These are phyloP conservation scores for Penicillium sp. DNA, from an alignment of 2,329 filamentous ascomycete genomes.

Conservation along the genomic window DNA sequence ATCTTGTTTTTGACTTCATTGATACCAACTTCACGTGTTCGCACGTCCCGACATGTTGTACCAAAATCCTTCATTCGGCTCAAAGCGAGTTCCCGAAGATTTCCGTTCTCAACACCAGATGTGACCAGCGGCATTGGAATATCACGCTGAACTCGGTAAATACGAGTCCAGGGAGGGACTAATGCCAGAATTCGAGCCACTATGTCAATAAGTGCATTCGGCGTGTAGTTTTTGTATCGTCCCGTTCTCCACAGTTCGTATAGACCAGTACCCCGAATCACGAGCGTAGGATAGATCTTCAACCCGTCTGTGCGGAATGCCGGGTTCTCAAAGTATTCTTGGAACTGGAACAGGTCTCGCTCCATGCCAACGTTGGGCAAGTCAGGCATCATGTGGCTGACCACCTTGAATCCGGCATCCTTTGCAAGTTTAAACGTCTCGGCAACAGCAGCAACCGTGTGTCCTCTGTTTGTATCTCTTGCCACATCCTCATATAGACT, in stretches of 20 bases:
- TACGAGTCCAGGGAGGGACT: constrained; percentile 94
- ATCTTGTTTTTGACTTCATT: constrained; percentile 99
- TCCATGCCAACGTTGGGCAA: constrained; percentile 98
- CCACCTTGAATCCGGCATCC: constrained; percentile 97
- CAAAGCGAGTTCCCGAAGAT: constrained; percentile 85
- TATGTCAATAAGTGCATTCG: constrained; percentile 91
- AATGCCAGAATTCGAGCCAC: constrained; percentile 94
- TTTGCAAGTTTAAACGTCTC: constrained; percentile 98
- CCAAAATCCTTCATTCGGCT: constrained; percentile 99
- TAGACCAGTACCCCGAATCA: constrained; percentile 91
- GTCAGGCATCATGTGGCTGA: constrained; percentile 99
- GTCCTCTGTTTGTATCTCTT: constrained; percentile 93
- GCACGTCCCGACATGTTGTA: constrained; percentile 91
- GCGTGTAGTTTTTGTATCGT: constrained; percentile 97
- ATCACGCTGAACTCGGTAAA: constrained; percentile 96
- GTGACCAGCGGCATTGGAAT: constrained; percentile 99
- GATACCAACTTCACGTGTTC: constrained; percentile 93
- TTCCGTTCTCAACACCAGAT: constrained; percentile 95
- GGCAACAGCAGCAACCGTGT: constrained; percentile 90
- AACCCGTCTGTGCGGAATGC: constrained; percentile 93
- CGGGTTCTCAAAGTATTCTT: constrained; percentile 96
- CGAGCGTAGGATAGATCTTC: constrained; percentile 96
- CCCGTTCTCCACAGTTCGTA: constrained; percentile 98
- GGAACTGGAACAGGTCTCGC: constrained; percentile 91
- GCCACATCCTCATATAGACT: constrained; percentile 97